phyloP scores from a whole-genome alignment of 2,329 filamentous ascomycete species.

The Cordyceps cateniannulata region DNA sequence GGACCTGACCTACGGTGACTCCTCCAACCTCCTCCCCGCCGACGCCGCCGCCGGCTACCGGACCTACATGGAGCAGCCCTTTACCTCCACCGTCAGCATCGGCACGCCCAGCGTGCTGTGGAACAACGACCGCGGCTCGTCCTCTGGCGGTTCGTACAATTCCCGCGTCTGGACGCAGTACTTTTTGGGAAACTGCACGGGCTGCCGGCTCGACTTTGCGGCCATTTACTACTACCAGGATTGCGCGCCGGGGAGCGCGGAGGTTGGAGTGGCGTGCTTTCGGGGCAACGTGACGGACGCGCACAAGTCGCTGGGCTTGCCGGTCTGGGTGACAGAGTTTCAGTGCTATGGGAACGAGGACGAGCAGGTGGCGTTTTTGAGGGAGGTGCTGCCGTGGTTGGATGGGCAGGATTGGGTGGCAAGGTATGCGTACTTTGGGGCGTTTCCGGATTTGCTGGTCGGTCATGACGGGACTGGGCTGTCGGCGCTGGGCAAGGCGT shows the following conservation, averaged over 20 bases:
- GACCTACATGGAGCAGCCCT: neutral
- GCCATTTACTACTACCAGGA: slow-evolving; percentile 4
- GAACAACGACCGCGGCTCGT: neutral
- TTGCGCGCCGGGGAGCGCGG: neutral
- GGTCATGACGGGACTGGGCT: neutral
- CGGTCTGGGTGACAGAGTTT: neutral
- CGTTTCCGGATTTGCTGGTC: neutral
- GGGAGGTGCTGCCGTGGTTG: neutral
- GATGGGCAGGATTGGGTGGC: neutral
- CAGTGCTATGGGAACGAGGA: neutral
- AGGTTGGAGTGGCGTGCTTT: neutral
- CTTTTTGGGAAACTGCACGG: neutral
- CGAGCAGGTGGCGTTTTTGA: neutral
- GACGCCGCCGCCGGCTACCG: neutral
- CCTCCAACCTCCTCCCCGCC: neutral
- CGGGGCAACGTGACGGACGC: slow-evolving; percentile 1
- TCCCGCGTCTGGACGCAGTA: neutral
- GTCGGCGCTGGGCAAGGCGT: neutral
- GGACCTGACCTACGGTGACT: neutral
- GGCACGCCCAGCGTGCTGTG: neutral
- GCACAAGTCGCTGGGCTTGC: neutral
- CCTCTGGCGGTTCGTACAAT: neutral
- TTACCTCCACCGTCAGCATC: neutral
- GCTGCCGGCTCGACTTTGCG: neutral
- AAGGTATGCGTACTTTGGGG: neutral